Base-by-base conservation (phyloP, 352 stramenopile genomes). In the Pythium periplocum region DNA sequence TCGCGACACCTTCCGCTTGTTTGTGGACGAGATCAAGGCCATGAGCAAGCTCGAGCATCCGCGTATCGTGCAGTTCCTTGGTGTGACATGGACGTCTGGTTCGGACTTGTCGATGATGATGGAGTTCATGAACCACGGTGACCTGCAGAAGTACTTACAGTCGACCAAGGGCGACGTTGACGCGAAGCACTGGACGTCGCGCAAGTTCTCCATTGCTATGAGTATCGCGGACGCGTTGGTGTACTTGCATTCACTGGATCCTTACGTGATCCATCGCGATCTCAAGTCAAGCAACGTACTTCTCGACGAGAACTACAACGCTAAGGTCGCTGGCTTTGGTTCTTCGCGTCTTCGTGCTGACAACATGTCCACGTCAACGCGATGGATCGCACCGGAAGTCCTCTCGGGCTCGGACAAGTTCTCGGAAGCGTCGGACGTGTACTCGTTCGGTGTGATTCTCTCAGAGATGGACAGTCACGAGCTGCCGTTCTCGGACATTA, bases 41-140 rank as follows among this genome's bases (percentile, higher is more conserved):
- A 61, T 92, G 26, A 74, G 62, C 2, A 64, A 65, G 0, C 48
- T 94, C 11, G 66, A 71, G 8, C 84, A 96, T 41, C 75, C 80
- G 5, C 89, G 89, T 51, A 90, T 96, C 26, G 60, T 95, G 11
- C 62, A 76, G 17, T 87, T 96, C 41, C 61, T 92, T n/a, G 86
- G 86, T 5, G 78, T 90, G 3, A 77, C 78, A 26, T 93, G 81
- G 80, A 72, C 69, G 0, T 69, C 45, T 39, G 48, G 79, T 38
- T 46, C 64, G 45, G 69, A 93, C 45, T 41, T 90, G 2, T 72
- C 83, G 37, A 74, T 90, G 57, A 66, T 90, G 10, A 39, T 90
- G 26, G 83, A 93, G 53, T 90, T 81, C 54, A 85, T 92, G 75
- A 73, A 67, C 39, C 64, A 72, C 2, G 81, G 83, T 0, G 80